Percentiles rank a stretch among this genome's conserved stretches.
These are phyloP conservation scores for Globisporangium spinosum DNA, from an alignment of 352 stramenopile genomes.

Conservation along the genomic window DNA sequence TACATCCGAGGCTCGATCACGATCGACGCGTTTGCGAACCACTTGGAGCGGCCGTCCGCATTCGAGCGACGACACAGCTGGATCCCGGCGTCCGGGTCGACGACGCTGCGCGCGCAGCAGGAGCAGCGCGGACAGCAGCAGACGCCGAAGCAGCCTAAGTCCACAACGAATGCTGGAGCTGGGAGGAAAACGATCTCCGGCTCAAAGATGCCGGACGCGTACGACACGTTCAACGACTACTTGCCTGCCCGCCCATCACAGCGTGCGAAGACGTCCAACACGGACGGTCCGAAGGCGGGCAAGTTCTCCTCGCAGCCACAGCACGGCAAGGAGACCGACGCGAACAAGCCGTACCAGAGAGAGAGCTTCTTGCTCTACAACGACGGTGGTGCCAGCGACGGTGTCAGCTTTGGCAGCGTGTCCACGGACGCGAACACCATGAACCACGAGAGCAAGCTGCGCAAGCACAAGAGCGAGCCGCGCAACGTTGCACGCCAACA, in stretches of 20 bases:
- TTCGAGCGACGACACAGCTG: conserved; percentile 44
- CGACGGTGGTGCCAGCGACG: conserved; percentile 9
- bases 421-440: conserved; percentile 8
- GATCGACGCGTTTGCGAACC: conserved; percentile 49
- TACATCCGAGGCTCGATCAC: conserved; percentile 64
- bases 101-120: conserved; percentile 25
- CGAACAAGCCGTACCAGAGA: conserved; percentile 3
- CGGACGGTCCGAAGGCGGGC: conserved; percentile 28
- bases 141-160: neutral
- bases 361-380: conserved; percentile 27
- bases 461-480: conserved; percentile 21
- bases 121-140: conserved; percentile 8
- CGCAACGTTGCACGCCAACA: neutral
- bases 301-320: conserved; percentile 41
- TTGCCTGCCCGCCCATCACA: conserved; percentile 46
- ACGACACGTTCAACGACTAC: conserved; percentile 79
- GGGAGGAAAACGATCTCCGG: neutral
- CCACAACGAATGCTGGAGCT: neutral
- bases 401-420: conserved; percentile 10
- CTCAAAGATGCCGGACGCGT: conserved; percentile 29
- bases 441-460: conserved; percentile 10
- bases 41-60: conserved; percentile 21
- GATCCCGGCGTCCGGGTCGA: conserved; percentile 40
- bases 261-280: conserved; percentile 38
- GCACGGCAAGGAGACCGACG: conserved; percentile 3